Percentiles rank a stretch among this genome's conserved stretches.
Evolutionary conservation across 1,284 basidiomycete genomes (phyloP).

Genomic region (Apiotrichum brassicae): DNA sequence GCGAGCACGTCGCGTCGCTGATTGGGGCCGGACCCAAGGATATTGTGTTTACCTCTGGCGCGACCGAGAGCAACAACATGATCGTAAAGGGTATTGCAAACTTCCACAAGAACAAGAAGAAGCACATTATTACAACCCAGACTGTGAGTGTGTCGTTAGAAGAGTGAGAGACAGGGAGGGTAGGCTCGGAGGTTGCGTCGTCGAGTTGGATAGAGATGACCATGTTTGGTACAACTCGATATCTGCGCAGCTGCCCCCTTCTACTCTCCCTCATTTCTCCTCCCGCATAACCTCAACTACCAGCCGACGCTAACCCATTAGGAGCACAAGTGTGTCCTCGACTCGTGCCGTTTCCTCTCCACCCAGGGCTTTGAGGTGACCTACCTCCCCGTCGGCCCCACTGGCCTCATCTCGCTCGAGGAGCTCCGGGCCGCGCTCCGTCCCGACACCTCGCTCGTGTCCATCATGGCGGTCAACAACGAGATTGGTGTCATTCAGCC

Average conservation of each 20-base stretch:
- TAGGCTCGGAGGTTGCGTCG: background rate
- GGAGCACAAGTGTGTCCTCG: constrained; percentile 99
- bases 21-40: constrained; percentile 95
- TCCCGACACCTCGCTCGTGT: constrained; percentile 78
- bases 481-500: constrained; percentile 99
- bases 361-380: constrained; percentile 98
- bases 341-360: constrained; percentile 90
- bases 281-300: too few species aligned
- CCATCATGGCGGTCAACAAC: constrained; percentile 99
- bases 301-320: constrained; percentile 47
- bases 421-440: constrained; percentile 75
- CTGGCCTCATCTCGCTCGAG: constrained; percentile 74
- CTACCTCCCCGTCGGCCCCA: constrained; percentile 84
- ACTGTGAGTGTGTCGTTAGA: constrained; percentile 55
- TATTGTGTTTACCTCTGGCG: constrained; percentile 95
- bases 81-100: constrained; percentile 93
- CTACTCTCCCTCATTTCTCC: too few species aligned
- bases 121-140: constrained; percentile 84
- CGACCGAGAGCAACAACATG: constrained; percentile 99
- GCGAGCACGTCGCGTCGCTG: constrained; percentile 83
- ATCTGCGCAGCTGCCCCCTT: too few species aligned
- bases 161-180: background rate
- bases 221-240: too few species aligned
- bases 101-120: constrained; percentile 86
- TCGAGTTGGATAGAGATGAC: too few species aligned